Conservation (phyloP, 441 rosid species). For the Adansonia rubrostipa region DNA sequence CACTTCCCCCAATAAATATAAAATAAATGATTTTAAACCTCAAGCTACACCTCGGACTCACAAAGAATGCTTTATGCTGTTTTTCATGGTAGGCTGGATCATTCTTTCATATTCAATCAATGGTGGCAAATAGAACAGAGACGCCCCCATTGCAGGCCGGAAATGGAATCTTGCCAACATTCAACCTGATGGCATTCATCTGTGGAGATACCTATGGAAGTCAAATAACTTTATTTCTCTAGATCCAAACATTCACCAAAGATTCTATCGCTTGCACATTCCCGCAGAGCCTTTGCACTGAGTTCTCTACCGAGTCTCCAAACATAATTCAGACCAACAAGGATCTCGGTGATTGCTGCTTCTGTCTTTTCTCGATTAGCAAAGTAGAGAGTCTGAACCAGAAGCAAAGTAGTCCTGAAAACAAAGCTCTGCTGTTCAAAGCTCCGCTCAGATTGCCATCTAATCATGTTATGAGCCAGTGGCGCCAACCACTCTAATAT, state of each 20-base stretch:
- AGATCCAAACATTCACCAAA: slow-evolving; percentile 67
- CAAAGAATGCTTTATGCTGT: slow-evolving; percentile 14
- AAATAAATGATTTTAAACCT: slow-evolving; percentile 19
- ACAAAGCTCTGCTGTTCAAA: slow-evolving; percentile 88
- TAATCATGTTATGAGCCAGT: slow-evolving; percentile 94
- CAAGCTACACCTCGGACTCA: slow-evolving; percentile 31
- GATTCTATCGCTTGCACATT: slow-evolving; percentile 62
- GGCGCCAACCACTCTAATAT: slow-evolving; percentile 95
- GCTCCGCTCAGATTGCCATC: slow-evolving; percentile 97
- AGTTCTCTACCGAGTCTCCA: slow-evolving; percentile 85
- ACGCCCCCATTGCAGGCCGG: slow-evolving; percentile 14
- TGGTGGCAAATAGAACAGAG: neutral
- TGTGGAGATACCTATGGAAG: neutral
- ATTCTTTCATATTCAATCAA: slow-evolving; percentile 24
- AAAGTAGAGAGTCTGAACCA: slow-evolving; percentile 90
- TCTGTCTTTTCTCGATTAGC: slow-evolving; percentile 93
- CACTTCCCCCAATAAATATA: slow-evolving; percentile 26
- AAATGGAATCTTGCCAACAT: slow-evolving; percentile 20
- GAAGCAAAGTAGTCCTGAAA: slow-evolving; percentile 77
- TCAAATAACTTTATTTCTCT: slow-evolving; percentile 34
- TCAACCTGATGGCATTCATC: slow-evolving; percentile 25
- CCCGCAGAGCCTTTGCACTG: slow-evolving; percentile 74
- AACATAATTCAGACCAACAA: slow-evolving; percentile 88
- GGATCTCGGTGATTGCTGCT: slow-evolving; percentile 88
- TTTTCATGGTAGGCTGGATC: slow-evolving; percentile 3